These are phyloP conservation scores for Globisporangium cederbergense DNA, from an alignment of 352 stramenopile genomes.

Conservation along the genomic window DNA sequence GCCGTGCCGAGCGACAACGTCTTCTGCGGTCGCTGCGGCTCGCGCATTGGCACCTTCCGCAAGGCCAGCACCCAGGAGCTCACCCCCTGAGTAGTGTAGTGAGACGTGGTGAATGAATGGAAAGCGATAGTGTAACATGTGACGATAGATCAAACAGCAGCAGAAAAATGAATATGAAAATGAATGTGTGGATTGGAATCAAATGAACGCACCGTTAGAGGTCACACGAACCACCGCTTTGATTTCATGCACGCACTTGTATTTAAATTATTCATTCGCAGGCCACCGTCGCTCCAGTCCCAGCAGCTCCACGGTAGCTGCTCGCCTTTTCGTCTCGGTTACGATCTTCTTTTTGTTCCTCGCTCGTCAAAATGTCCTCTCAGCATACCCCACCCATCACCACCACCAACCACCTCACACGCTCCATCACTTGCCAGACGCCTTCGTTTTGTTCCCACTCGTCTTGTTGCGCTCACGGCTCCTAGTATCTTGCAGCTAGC, in stretches of 20 bases:
- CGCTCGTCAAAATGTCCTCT: conserved; percentile 3
- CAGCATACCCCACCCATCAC: neutral
- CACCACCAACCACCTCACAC: neutral
- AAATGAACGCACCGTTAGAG: neutral
- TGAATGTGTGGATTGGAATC: neutral
- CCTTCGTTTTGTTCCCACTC: neutral
- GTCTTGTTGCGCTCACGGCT: neutral
- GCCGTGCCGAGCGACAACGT: conserved; percentile 17
- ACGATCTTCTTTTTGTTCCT: neutral
- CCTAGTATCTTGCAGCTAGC: neutral
- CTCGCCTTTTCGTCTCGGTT: neutral
- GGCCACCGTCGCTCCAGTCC: too few species aligned
- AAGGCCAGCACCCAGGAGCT: conserved; percentile 1
- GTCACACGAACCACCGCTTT: neutral
- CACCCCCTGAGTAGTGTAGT: neutral
- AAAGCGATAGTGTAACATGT: neutral
- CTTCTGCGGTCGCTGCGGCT: conserved; percentile 17
- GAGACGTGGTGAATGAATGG: neutral
- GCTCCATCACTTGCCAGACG: too few species aligned
- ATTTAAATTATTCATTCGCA: conserved; percentile 12
- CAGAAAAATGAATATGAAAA: neutral
- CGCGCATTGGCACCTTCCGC: conserved; percentile 16
- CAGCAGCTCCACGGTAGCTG: neutral
- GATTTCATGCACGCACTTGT: neutral
- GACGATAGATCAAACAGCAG: neutral